Evolutionary conservation across 768 basidiomycete species (phyloP).

Genomic region (Tricholoma flavovirens): DNA sequence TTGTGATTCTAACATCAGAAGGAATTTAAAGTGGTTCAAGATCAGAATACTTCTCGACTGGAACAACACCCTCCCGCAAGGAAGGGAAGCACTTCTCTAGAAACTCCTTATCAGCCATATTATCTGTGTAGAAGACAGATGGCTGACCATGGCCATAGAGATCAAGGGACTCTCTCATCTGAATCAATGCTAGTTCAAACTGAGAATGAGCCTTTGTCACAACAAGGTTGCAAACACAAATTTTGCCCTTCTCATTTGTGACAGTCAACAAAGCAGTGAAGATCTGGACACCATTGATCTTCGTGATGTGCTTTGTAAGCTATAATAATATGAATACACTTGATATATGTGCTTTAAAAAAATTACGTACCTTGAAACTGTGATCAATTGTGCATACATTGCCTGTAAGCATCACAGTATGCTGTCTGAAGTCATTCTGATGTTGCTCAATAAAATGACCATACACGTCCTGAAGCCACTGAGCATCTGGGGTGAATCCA

Average conservation of each 20-base stretch:
- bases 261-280: conserved; percentile 21
- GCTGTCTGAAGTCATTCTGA: too few relatives aligned
- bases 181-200: conserved; percentile 19
- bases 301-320: conserved; percentile 22
- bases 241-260: conserved; percentile 24
- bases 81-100: conserved; percentile 12
- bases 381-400: too few relatives aligned
- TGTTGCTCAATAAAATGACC: too few relatives aligned
- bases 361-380: too few relatives aligned
- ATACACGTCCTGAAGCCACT: too few relatives aligned
- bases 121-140: conserved; percentile 23
- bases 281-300: conserved; percentile 19
- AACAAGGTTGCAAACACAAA: conserved; percentile 17
- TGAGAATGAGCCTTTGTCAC: conserved; percentile 28
- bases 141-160: conserved; percentile 5
- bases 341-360: too few relatives aligned
- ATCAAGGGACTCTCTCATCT: too few relatives aligned
- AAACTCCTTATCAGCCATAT: conserved; percentile 21
- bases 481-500: too few relatives aligned
- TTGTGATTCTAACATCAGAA: too few relatives aligned
- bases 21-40: background rate
- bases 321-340: conserved; percentile 3
- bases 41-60: too few relatives aligned
- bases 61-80: conserved; percentile 10
- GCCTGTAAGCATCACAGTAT: too few relatives aligned